Percentiles rank a stretch among this genome's conserved stretches.
phyloP scores from a whole-genome alignment of 805 yeast genomes.

The Metschnikowia hibisci region DNA sequence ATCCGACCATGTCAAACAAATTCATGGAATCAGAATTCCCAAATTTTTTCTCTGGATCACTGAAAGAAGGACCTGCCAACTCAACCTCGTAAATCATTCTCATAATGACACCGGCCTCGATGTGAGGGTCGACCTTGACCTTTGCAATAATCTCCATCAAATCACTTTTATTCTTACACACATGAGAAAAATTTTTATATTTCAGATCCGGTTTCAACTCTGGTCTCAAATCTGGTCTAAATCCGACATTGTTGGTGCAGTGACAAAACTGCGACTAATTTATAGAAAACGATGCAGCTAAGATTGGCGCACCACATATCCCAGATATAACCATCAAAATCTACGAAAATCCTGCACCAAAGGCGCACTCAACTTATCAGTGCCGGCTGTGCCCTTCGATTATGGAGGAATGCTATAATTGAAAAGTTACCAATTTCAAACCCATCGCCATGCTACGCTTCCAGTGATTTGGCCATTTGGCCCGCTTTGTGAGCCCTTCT shows the following conservation, averaged over 20 bases:
- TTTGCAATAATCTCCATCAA: conserved; percentile 20
- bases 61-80: conserved; percentile 22
- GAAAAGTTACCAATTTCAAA: no score
- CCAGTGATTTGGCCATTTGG: background rate
- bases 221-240: conserved; percentile 20
- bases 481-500: background rate
- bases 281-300: background rate
- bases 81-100: conserved; percentile 22
- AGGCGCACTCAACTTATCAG: background rate
- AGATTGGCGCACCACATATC: no score
- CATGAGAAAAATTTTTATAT: conserved; percentile 24
- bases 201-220: conserved; percentile 17
- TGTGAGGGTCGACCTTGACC: conserved; percentile 22
- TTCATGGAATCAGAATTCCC: conserved; percentile 7
- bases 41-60: conserved; percentile 17
- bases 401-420: no score
- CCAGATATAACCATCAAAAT: no score
- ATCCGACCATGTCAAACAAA: conserved; percentile 21
- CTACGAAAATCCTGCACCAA: no score
- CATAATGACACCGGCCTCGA: conserved; percentile 27
- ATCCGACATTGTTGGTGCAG: background rate
- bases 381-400: no score
- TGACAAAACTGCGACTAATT: background rate
- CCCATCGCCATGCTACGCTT: background rate
- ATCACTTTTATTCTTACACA: conserved; percentile 20